Evolutionary conservation across 2,329 filamentous ascomycete species (phyloP), one percentile per base, ranked within the genome.

Genomic region (Bipolaris bicolor): DNA sequence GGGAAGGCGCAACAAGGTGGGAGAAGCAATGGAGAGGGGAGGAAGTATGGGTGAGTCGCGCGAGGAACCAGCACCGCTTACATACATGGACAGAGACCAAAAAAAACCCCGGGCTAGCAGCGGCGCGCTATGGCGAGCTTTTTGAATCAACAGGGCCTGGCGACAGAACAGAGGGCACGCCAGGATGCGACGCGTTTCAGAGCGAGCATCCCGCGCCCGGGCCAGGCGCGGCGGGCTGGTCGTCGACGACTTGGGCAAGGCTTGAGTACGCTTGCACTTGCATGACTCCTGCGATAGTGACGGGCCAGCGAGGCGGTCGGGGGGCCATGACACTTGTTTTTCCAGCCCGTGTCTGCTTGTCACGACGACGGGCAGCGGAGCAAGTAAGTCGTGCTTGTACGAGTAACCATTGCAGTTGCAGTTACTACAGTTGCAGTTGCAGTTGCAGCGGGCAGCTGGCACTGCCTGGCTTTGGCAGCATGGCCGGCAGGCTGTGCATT

Each of bases 111-210:
- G 11, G n/a, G 7, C 16, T 41, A 33, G 40, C 31, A 50, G 31
- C 54, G 37, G 18, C 29, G 39, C 39, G 41, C 40, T 31, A 34
- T 31, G 40, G 37, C 48, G 41, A 43, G 34, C 36, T 26, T 57
- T 53, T 57, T 57, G 37, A 45, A 46, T 34, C 29, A 50, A 55
- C 16, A 50, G 48, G 37, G 41, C 34, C 20, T 15, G 15, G 22
- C 20, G 22, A 33, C 33, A 46, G 36, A 47, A 22, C 33, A 29
- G 48, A 49, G 40, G 49, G 49, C n/a, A 16, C 39, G 55, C 58
- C 58, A 52, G 58, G 58, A 49, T 39, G 43, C 36, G 39, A 24
- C 31, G 58, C 39, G 58, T 60, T 60, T 60, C 58, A 58, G 49
- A 49, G 33, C 22, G 37, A n/a, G 22, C 15, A 29, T 49, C 46